These are phyloP conservation scores for Macadamia integrifolia DNA, from an alignment of 164 flowering plant species.

Conservation along the genomic window DNA sequence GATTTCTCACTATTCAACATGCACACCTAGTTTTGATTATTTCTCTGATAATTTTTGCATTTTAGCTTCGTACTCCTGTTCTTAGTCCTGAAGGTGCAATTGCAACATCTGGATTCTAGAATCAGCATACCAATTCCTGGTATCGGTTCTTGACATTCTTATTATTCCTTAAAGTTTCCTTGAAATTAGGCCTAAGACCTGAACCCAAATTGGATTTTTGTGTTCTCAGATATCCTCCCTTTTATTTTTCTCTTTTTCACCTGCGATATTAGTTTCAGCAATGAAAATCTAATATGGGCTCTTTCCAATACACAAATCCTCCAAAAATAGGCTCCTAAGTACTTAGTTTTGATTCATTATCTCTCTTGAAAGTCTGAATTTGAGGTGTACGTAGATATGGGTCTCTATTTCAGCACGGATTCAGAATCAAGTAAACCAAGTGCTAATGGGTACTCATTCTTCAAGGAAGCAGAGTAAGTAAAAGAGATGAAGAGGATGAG, in stretches of 20 bases:
- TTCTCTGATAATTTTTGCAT: too few relatives aligned
- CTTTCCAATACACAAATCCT: background rate
- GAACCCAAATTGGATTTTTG: background rate
- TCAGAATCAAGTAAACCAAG: background rate
- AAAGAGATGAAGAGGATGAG: too few relatives aligned
- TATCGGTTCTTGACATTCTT: background rate
- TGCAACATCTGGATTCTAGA: background rate
- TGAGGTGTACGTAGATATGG: conserved; percentile 16
- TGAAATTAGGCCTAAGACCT: background rate
- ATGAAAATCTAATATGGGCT: conserved; percentile 5
- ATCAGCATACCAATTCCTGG: background rate
- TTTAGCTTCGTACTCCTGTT: too few relatives aligned
- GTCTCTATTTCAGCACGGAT: conserved; percentile 20
- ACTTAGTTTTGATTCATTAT: background rate
- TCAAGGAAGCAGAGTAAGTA: too few relatives aligned
- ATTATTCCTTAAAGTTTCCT: too few relatives aligned
- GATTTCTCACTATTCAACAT: too few relatives aligned
- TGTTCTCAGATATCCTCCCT: background rate
- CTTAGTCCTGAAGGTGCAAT: background rate
- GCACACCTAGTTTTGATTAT: too few relatives aligned
- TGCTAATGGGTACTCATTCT: too few relatives aligned
- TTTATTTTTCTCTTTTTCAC: too few relatives aligned
- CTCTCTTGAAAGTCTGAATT: background rate
- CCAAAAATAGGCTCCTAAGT: too few relatives aligned
- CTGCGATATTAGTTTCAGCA: background rate